Base-by-base conservation (phyloP, 805 yeast genomes). In the Starmerella potacharoeniae region DNA sequence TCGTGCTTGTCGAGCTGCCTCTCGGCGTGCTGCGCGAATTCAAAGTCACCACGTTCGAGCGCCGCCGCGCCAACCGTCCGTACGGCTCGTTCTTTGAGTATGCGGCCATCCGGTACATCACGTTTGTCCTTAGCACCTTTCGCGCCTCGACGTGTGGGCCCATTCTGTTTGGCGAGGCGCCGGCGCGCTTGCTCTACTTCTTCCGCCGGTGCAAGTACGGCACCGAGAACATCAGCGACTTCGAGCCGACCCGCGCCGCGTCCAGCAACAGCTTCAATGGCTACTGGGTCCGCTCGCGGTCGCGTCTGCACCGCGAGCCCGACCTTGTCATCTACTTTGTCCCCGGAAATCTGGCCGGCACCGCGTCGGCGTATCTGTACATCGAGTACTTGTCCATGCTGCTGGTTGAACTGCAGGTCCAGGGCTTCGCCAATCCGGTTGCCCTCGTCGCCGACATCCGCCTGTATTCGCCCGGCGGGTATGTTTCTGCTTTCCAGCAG, bases 351-450 rank as follows among this genome's bases (percentile, higher is more conserved):
- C 31, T 52, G 28, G 46, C 56, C 31, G 68, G 70, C 1, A 53
- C 71, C 40, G 60, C 70, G n/a, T 66, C 72, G 1, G 73, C 75
- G 1, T 71, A 71, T 58, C 69, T 73, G 55, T 77, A 76, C 56
- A 54, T 70, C 11, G 82, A 78, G 61, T 78, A 69, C 59, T 55
- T 77, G 40, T 66, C 71, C 44, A 66, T 75, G 4, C 59, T 76
- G 46, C 68, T 73, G 30, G 69, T 73, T 1, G 65, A 74, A 17
- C 66, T 79, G 36, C 68, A 73, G 31, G 66, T 73, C 51, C 78
- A 76, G 59, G 82, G 82, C 1, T 78, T 78, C 59, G 55, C 63
- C 29, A 76, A 73, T 58, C 82, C 83, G 0, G 73, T 70, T 4
- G 66, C 75, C 4, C 73, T 73, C 42, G 65, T 66, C 34, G 52